Conservation (phyloP, 139 green algal species). For the Tetradesmus obliquus region DNA sequence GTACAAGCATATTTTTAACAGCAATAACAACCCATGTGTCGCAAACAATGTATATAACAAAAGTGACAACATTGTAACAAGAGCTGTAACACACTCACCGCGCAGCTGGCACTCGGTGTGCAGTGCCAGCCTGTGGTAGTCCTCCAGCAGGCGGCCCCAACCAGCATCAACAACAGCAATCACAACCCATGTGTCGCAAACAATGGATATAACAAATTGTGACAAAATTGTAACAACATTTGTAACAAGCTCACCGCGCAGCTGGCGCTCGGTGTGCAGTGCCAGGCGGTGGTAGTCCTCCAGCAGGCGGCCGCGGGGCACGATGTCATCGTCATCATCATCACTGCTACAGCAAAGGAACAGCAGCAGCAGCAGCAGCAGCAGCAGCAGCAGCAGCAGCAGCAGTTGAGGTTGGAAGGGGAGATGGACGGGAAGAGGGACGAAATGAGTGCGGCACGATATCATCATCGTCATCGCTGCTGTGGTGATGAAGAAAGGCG, state of each 20-base stretch:
- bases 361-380: neutral
- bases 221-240: no score
- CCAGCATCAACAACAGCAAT: no score
- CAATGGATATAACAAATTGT: no score
- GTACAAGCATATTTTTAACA: neutral
- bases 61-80: neutral
- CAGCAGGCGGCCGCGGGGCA: slow-evolving; percentile 27
- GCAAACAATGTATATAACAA: neutral
- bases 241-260: slow-evolving; percentile 60
- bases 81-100: slow-evolving; percentile 49
- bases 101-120: slow-evolving; percentile 85
- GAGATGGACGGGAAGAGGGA: no score
- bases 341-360: neutral
- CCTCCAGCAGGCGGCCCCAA: slow-evolving; percentile 46
- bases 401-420: no score
- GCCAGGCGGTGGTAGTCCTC: slow-evolving; percentile 59
- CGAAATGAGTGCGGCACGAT: neutral
- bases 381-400: neutral
- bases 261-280: slow-evolving; percentile 82
- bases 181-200: no score
- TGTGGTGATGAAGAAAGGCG: no score
- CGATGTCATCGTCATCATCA: slow-evolving; percentile 6
- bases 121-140: slow-evolving; percentile 58
- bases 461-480: no score
- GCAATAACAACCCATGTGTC: no score